Evolutionary conservation across 2,329 filamentous ascomycete genomes (phyloP).

Genomic region (Tolypocladium cylindrosporum): DNA sequence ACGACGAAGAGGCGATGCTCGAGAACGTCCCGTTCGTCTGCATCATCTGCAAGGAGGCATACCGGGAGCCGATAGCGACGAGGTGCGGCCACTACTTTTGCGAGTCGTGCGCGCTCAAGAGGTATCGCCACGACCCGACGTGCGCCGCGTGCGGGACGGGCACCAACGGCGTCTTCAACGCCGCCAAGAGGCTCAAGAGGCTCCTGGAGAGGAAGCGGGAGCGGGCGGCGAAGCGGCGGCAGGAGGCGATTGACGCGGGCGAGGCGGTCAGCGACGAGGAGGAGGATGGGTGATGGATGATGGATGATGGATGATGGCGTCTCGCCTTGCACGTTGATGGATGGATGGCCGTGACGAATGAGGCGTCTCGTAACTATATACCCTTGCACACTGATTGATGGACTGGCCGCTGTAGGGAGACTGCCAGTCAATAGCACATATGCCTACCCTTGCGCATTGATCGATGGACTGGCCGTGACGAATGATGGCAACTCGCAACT

Average conservation of each 20-base stretch:
- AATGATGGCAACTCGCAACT: too few relatives aligned
- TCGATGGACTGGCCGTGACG: too few relatives aligned
- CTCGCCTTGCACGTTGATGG: too few relatives aligned
- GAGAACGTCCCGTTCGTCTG: conserved; percentile 85
- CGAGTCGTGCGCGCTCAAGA: conserved; percentile 73
- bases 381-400: too few relatives aligned
- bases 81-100: conserved; percentile 96
- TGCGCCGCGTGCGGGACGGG: conserved; percentile 80
- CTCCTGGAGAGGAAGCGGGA: conserved; percentile 65
- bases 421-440: too few relatives aligned
- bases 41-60: conserved; percentile 71
- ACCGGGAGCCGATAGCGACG: conserved; percentile 73
- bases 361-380: too few relatives aligned
- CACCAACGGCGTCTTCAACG: conserved; percentile 84
- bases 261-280: conserved; percentile 39
- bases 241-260: conserved; percentile 39
- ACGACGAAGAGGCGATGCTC: conserved; percentile 59
- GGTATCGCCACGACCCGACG: conserved; percentile 77
- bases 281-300: conserved; percentile 8
- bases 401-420: too few relatives aligned
- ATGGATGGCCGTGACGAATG: too few relatives aligned
- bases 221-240: conserved; percentile 46
- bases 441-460: too few relatives aligned
- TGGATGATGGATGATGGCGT: neutral
- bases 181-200: conserved; percentile 72